phyloP scores from a whole-genome alignment of 2,329 filamentous ascomycete species.

The Microsporum audouinii region DNA sequence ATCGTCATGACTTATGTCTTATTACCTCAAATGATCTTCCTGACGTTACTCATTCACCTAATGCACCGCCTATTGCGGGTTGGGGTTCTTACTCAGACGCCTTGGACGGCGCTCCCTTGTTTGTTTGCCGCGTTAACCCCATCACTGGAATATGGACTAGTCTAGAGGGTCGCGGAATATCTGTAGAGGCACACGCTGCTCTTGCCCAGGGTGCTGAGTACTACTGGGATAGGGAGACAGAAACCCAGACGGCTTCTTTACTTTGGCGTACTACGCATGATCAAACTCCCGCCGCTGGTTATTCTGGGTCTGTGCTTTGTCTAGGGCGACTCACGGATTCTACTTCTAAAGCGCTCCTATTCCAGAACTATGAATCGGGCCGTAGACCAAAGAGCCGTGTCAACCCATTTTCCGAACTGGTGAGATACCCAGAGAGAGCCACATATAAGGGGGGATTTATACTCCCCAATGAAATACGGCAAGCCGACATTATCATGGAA shows the following conservation, averaged over 20 bases:
- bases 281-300: not conserved
- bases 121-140: slow-evolving; percentile 1
- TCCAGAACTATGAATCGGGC: slow-evolving; percentile 6
- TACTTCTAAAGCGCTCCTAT: slow-evolving; percentile 1
- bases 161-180: not conserved
- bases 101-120: slow-evolving; percentile 9
- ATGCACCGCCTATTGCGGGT: not conserved
- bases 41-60: not conserved
- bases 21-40: slow-evolving; percentile 6
- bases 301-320: slow-evolving; percentile 6
- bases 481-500: not conserved
- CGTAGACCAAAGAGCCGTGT: not conserved
- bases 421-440: not conserved
- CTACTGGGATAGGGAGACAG: slow-evolving; percentile 7
- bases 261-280: slow-evolving; percentile 4
- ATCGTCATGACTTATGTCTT: slow-evolving; percentile 9
- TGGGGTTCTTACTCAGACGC: slow-evolving; percentile 8
- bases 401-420: not conserved
- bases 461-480: not conserved
- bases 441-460: not conserved
- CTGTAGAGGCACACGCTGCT: not conserved
- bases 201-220: slow-evolving; percentile 6
- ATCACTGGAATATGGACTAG: not conserved
- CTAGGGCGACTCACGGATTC: not conserved
- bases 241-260: not conserved